These are phyloP conservation scores for Leccinum pallidistipes DNA, from an alignment of 1,284 basidiomycete species.

Conservation along the genomic window DNA sequence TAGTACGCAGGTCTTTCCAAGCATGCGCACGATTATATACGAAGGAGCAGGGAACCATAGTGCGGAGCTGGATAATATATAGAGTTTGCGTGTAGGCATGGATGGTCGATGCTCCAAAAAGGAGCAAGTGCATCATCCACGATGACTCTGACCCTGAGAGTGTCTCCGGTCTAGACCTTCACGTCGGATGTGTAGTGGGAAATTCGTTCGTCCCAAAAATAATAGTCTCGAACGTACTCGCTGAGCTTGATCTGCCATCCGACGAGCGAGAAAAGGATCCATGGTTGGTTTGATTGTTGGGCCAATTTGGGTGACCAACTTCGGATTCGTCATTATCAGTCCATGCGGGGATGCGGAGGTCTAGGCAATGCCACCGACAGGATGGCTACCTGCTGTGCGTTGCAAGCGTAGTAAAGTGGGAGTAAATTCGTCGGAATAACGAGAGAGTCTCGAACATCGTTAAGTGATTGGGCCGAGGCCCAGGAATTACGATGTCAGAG, in stretches of 20 bases:
- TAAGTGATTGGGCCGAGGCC: not conserved
- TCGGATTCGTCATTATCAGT: not conserved
- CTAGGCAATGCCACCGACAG: constrained; percentile 8
- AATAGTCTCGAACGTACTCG: constrained; percentile 11
- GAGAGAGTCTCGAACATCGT: constrained; percentile 14
- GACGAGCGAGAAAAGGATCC: not conserved
- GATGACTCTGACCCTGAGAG: not conserved
- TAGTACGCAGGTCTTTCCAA: not conserved
- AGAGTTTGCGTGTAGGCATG: not conserved
- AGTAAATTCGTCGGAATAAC: not conserved
- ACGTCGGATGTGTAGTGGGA: not conserved
- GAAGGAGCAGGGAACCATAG: not conserved
- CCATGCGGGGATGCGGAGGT: constrained; percentile 1
- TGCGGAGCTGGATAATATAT: not conserved
- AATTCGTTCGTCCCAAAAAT: not conserved
- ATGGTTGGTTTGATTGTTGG: not conserved
- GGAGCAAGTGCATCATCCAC: not conserved
- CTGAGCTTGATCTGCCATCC: not conserved
- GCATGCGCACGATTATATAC: constrained; percentile 12
- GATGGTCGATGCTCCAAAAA: not conserved
- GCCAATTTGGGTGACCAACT: not conserved
- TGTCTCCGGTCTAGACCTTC: constrained; percentile 16
- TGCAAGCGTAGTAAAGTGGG: not conserved
- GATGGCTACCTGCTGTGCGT: constrained; percentile 11
- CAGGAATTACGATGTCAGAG: not conserved